Evolutionary conservation across 192 early-diverging fungal species (phyloP).

Genomic region (Coemansia javaensis): DNA sequence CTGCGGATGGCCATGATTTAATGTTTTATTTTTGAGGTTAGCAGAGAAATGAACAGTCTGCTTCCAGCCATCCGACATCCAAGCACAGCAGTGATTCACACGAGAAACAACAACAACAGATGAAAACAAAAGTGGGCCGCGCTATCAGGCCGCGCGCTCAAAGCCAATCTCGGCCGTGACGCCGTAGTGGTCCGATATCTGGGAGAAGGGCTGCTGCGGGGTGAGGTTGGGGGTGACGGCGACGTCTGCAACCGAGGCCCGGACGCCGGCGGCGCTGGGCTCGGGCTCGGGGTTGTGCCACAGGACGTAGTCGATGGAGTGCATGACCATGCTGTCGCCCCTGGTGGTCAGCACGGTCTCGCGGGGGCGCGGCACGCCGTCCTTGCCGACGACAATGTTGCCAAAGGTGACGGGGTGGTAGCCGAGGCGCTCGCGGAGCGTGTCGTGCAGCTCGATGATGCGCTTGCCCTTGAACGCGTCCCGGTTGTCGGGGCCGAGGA

Average conservation of each 20-base stretch:
- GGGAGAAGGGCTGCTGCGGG: slow-evolving; percentile 29
- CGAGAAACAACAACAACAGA: not conserved
- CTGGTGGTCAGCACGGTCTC: slow-evolving; percentile 60
- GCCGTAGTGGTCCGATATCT: slow-evolving; percentile 55
- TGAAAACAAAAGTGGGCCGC: not conserved
- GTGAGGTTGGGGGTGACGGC: slow-evolving; percentile 45
- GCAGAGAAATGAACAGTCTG: too few relatives aligned
- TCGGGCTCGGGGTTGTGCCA: slow-evolving; percentile 47
- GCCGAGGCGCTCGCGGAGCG: slow-evolving; percentile 54
- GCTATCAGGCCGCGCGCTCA: not conserved
- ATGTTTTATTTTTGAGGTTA: too few relatives aligned
- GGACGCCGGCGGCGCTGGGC: slow-evolving; percentile 7
- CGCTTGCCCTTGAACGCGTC: slow-evolving; percentile 35
- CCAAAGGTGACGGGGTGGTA: slow-evolving; percentile 79
- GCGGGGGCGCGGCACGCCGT: slow-evolving; percentile 49
- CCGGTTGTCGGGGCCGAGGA: slow-evolving; percentile 41
- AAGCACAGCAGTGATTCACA: too few relatives aligned
- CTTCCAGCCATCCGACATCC: too few relatives aligned
- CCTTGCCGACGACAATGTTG: slow-evolving; percentile 52
- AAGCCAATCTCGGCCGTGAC: slow-evolving; percentile 24
- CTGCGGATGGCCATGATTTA: too few relatives aligned
- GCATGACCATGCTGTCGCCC: slow-evolving; percentile 48
- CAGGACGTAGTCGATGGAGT: slow-evolving; percentile 53
- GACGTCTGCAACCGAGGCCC: slow-evolving; percentile 24
- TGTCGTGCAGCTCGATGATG: slow-evolving; percentile 48